Percentiles rank a stretch among this genome's conserved stretches.
Evolutionary conservation across 2,329 filamentous ascomycete species (phyloP).

Genomic region (Claviceps africana): DNA sequence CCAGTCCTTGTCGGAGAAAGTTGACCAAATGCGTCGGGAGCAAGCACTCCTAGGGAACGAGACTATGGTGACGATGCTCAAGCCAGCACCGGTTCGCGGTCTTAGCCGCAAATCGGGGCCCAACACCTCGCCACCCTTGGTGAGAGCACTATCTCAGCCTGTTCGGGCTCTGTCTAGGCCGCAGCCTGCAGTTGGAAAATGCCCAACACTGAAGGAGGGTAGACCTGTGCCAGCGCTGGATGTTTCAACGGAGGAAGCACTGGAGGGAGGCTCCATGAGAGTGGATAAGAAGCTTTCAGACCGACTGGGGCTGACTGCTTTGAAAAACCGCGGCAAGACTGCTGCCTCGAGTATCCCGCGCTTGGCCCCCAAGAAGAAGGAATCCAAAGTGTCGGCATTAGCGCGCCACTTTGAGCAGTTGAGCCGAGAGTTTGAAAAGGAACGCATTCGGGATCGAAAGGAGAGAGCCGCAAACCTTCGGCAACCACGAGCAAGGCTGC

Average conservation of each 20-base stretch:
- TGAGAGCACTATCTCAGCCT: constrained; percentile 40
- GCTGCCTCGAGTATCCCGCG: constrained; percentile 73
- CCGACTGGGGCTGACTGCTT: constrained; percentile 48
- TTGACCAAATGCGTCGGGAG: constrained; percentile 38
- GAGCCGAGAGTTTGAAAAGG: constrained; percentile 90
- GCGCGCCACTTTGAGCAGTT: constrained; percentile 94
- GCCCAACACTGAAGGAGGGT: constrained; percentile 21
- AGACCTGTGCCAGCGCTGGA: constrained; percentile 15
- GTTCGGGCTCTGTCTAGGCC: constrained; percentile 30
- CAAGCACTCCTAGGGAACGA: constrained; percentile 20
- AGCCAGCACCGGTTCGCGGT: constrained; percentile 19
- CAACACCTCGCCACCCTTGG: constrained; percentile 36
- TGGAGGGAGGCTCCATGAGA: constrained; percentile 28
- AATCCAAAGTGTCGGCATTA: constrained; percentile 75
- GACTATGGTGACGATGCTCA: constrained; percentile 12
- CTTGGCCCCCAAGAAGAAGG: constrained; percentile 62
- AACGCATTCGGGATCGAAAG: constrained; percentile 72
- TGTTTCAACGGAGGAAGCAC: constrained; percentile 10
- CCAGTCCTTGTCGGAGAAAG: constrained; percentile 28
- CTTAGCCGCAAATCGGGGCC: constrained; percentile 31
- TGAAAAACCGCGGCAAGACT: constrained; percentile 46
- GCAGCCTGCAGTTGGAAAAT: constrained; percentile 30
- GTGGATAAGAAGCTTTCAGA: constrained; percentile 67
- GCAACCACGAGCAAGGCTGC: constrained; percentile 63
- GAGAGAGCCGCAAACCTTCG: constrained; percentile 64